Base-by-base conservation (phyloP, 768 basidiomycete genomes). In the Russula compacta region DNA sequence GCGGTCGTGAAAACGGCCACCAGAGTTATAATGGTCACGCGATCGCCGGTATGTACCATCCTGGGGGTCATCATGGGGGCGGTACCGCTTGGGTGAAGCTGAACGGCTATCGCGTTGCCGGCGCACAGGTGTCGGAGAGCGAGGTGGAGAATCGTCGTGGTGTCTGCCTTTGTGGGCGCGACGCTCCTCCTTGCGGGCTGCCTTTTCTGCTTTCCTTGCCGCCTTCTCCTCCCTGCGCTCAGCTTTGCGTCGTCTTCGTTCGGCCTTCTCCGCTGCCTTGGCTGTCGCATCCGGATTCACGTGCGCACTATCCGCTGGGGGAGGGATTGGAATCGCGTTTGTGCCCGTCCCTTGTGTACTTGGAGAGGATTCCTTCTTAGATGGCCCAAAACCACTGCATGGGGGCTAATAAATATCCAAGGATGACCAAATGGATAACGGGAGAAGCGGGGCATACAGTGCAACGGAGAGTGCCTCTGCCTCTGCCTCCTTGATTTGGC, bases 401-500 rank as follows among this genome's bases (percentile, higher is more conserved):
- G 14, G 44, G 39, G 21, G 54, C 55, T 11, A 44, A 19, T 54
- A 48, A 35, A 53, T 38, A 49, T 56, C 17, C 14, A 55, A 42
- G 29, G 17, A 24, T 17, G 42, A 24, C 10, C 19, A 38, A 43
- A 38, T 6, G 58, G 15, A 50, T 50, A 40, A 11, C 35, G 38
- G 24, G 24, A 29, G 24, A 29, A 10, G 38, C 15, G 12, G 24
- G 38, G 77, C 84, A 49, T 64, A 87, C 87, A 98, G 74, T 46
- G 90, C 92, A 32, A 84, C 81, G 15, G 88, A 77, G 53, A 98
- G 74, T 0, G 93, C 94, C 59, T 97, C 92, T 24, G 88, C 90
- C 70, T 98, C 95, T 15, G 86, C 80, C 69, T 93, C 88, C 71
- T 97, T 95, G 64, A 97, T 71, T 68, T 79, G 82, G 58, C 82